These are phyloP conservation scores for Aaosphaeria pasadenensis DNA, from an alignment of 2,329 filamentous ascomycete genomes.

Conservation along the genomic window DNA sequence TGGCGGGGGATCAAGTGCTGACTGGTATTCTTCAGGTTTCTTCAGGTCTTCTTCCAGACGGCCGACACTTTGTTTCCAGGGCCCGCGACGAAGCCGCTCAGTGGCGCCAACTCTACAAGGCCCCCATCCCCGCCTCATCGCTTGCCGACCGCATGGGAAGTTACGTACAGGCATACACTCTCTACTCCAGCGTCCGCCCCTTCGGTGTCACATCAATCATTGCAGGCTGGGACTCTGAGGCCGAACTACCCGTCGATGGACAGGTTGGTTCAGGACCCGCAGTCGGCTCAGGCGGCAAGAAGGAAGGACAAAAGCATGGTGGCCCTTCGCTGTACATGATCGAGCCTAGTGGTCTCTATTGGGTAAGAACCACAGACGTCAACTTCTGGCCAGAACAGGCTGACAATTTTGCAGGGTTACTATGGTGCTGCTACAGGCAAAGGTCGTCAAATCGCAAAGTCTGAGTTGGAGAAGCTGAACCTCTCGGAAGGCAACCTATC, in stretches of 20 bases:
- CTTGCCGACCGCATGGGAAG: constrained; percentile 91
- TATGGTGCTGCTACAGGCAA: constrained; percentile 97
- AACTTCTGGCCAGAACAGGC: too few species aligned
- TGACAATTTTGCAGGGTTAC: constrained; percentile 63
- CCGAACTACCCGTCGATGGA: constrained; percentile 81
- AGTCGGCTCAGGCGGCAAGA: constrained; percentile 80
- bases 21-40: constrained; percentile 63
- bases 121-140: constrained; percentile 82
- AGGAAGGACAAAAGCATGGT: constrained; percentile 70
- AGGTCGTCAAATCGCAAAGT: constrained; percentile 93
- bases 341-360: constrained; percentile 94
- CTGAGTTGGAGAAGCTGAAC: constrained; percentile 96
- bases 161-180: constrained; percentile 95
- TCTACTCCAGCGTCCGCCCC: constrained; percentile 93
- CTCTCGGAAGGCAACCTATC: constrained; percentile 73
- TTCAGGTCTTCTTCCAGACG: constrained; percentile 91
- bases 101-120: constrained; percentile 94
- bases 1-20: neutral
- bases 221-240: constrained; percentile 88
- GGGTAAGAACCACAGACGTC: constrained; percentile 52
- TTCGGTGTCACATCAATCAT: constrained; percentile 96
- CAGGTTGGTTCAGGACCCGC: constrained; percentile 81
- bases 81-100: constrained; percentile 88
- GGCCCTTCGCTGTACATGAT: constrained; percentile 98
- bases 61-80: constrained; percentile 89